These are phyloP conservation scores for Phaeolepiota aurea DNA, from an alignment of 768 basidiomycete species.

Conservation along the genomic window DNA sequence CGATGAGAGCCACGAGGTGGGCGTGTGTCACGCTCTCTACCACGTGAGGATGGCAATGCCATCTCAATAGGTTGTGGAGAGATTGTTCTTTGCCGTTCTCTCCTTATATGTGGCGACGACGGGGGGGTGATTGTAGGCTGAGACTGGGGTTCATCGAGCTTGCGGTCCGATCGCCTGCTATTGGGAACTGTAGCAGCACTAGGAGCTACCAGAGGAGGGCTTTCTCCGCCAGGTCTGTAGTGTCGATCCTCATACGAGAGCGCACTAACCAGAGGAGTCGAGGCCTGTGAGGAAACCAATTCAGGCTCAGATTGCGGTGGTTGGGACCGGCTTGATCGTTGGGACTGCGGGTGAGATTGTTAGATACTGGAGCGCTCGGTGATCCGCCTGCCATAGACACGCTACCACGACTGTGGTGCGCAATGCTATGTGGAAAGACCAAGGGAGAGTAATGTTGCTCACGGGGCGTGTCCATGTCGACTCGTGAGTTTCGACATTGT, in stretches of 20 bases:
- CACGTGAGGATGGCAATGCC: slow-evolving; percentile 9
- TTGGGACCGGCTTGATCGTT: not conserved
- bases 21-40: slow-evolving; percentile 12
- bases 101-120: slow-evolving; percentile 16
- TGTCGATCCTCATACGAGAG: slow-evolving; percentile 57
- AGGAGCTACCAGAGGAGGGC: slow-evolving; percentile 2
- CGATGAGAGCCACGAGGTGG: slow-evolving; percentile 15
- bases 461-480: slow-evolving; percentile 53
- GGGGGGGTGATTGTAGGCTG: slow-evolving; percentile 15
- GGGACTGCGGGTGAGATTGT: slow-evolving; percentile 20
- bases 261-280: slow-evolving; percentile 8
- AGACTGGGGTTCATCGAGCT: slow-evolving; percentile 9
- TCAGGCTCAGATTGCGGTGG: slow-evolving; percentile 9
- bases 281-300: not conserved
- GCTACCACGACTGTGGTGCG: not conserved
- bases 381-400: not conserved
- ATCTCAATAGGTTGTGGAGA: slow-evolving; percentile 14
- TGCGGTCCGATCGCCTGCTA: slow-evolving; percentile 12
- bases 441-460: slow-evolving; percentile 17
- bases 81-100: slow-evolving; percentile 19
- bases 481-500: slow-evolving; percentile 45
- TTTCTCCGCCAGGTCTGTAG: slow-evolving; percentile 43
- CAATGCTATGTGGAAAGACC: not conserved
- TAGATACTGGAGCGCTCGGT: slow-evolving; percentile 17
- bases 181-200: slow-evolving; percentile 11